Base-by-base conservation (phyloP, 768 basidiomycete species). In the Phaffia tasmanica region DNA sequence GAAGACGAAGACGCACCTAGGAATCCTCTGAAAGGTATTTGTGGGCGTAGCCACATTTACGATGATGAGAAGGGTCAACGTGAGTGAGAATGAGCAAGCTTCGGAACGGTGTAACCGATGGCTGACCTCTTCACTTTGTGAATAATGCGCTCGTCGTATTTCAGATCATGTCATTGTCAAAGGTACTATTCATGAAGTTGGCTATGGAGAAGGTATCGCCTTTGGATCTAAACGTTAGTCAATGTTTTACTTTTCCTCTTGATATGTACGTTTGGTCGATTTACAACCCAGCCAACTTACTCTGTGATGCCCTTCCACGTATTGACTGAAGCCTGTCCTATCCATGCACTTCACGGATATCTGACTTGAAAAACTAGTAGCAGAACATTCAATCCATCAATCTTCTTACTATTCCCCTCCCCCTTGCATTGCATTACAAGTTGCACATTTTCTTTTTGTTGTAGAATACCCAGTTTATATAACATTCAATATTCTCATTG, bases 1-100 rank as follows among this genome's bases (percentile, higher is more conserved):
- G 86, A 71, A 32, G 71, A 72, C 15, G 70, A 71, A 25, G 76
- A 72, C 49, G 67, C 27, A 29, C 67, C 67, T 21, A 49, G 67
- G 27, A 63, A 62, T 25, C 67, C 67, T 25, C 35, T 25, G 35
- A 57, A 64, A 47, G 55, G 48, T 21, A 56, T 64, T 25, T 69
- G 67, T 57, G 48, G 50, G 16, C 23, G 42, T 18, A 29, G n/a
- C 19, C 66, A 67, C n/a, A 32, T 29, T 5, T 57, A 57, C 27
- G 56, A 46, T 0, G 53, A 11, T 61, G 53, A 61, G 63, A 9
- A 35, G 30, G 27, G 60, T 47, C 51, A 49, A 49, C 29, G 54
- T 27, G 27, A 51, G 66, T 67, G 29, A 35, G 47, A 18, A n/a
- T 1, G 21, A 15, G 5, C 2, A 42, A 3, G 16, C 1, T 19